These are phyloP conservation scores for Protea cynaroides DNA, from an alignment of 164 flowering plant species.

Conservation along the genomic window DNA sequence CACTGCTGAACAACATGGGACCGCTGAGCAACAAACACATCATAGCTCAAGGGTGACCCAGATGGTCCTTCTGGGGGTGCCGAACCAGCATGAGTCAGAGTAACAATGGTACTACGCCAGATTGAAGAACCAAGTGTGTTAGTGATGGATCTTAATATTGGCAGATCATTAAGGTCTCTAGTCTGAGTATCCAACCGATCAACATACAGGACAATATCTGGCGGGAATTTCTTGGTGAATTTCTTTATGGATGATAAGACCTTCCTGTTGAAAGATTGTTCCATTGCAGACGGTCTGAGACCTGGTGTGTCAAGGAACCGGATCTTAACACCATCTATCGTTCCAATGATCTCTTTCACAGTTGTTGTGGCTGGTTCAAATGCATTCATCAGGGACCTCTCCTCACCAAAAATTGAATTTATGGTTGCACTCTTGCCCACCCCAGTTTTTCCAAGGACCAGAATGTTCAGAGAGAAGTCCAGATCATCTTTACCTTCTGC, in stretches of 20 bases:
- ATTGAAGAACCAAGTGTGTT: constrained; percentile 58
- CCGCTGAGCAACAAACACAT: constrained; percentile 77
- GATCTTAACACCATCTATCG: constrained; percentile 67
- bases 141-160: constrained; percentile 58
- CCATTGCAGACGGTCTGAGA: constrained; percentile 63
- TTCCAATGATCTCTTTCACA: constrained; percentile 61
- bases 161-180: constrained; percentile 85
- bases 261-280: constrained; percentile 57
- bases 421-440: constrained; percentile 98
- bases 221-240: constrained; percentile 61
- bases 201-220: constrained; percentile 81
- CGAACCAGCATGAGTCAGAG: constrained; percentile 85
- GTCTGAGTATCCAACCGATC: constrained; percentile 81
- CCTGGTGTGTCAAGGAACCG: constrained; percentile 86
- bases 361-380: constrained; percentile 62
- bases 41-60: constrained; percentile 81
- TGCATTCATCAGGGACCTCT: constrained; percentile 52
- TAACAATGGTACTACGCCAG: constrained; percentile 81
- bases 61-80: constrained; percentile 97
- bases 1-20: constrained; percentile 84
- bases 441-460: constrained; percentile 88
- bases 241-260: constrained; percentile 60
- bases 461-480: constrained; percentile 66
- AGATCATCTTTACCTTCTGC: constrained; percentile 50
- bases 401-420: constrained; percentile 83